Evolutionary conservation across 108 stramenopile species (phyloP), one percentile per base, ranked within the genome.

Genomic region (Mediolabrus comicus): DNA sequence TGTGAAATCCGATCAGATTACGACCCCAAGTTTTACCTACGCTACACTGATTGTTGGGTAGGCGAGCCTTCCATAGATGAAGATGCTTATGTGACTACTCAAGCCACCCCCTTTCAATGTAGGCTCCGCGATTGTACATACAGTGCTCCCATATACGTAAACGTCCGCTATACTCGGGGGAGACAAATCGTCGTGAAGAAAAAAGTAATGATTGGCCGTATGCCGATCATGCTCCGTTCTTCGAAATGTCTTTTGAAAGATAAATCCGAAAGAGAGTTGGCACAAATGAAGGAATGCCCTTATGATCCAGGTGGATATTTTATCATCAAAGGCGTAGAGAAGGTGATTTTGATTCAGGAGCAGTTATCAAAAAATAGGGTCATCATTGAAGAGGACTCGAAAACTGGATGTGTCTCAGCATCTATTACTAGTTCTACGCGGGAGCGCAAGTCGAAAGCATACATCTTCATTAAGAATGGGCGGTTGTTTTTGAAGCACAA

Each of bases 221-320:
- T 93, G 86, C 99, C 99, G 61, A 92, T 99, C 67, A 98, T 99
- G 99, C 83, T 99, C 17, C 83, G 94, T 12, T 92, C 91, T 24
- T 79, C 82, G 17, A 95, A 95, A 68, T 99, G 99, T 82, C 69
- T 96, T 8, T 82, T 99, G 29, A 64, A 74, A 25, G 91, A 84
- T 13, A 93, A 92, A 76, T 77, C 85, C 6, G 90, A 97, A 72
- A 67, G 77, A 6, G 75, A 98, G 78, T 75, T 98, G 71, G 97
- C 96, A 11, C 85, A 67, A 16, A 86, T 97, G 89, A 90, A 95
- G 76, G 99, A 99, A 80, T 99, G 99, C 74, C 97, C 97, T 0
- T 96, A 97, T 80, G 98, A 99, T 78, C 98, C 98, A 9, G 99
- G 99, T 59, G 98, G 99, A 26, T 99, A 99, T 82, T 99, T 99